Conservation (phyloP, 1,139 yeast species). For the Pichia sorboxylosa region DNA sequence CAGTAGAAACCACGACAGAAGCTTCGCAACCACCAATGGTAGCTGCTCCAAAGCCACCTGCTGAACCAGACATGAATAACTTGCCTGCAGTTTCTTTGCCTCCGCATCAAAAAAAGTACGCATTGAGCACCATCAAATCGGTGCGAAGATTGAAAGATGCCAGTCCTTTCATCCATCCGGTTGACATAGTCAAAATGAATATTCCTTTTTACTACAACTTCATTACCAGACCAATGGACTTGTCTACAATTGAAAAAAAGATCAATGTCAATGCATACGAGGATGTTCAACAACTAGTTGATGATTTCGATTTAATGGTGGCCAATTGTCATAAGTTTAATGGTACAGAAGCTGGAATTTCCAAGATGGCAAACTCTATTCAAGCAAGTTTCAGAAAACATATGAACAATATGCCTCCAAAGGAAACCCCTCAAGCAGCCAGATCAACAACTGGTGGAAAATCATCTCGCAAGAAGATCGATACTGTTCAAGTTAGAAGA, state of each 20-base stretch:
- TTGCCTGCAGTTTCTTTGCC: constrained; percentile 68
- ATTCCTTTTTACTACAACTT: constrained; percentile 84
- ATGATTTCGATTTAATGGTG: constrained; percentile 81
- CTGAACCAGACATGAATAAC: constrained; percentile 62
- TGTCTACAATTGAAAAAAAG: constrained; percentile 81
- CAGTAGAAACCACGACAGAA: neutral
- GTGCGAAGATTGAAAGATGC: constrained; percentile 89
- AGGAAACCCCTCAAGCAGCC: constrained; percentile 37
- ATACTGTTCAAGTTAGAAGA: constrained; percentile 49
- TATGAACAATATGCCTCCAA: constrained; percentile 83
- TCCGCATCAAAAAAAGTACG: constrained; percentile 70
- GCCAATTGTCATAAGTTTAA: constrained; percentile 72
- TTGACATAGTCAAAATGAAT: constrained; percentile 76
- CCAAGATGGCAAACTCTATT: constrained; percentile 83
- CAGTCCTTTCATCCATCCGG: constrained; percentile 79
- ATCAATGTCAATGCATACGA: constrained; percentile 59
- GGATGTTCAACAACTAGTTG: constrained; percentile 53
- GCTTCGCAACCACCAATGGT: constrained; percentile 19
- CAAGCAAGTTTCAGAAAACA: constrained; percentile 92
- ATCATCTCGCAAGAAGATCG: constrained; percentile 13
- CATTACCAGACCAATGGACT: constrained; percentile 85
- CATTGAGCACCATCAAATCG: constrained; percentile 58
- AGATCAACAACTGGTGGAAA: constrained; percentile 13
- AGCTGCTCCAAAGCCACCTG: constrained; percentile 65
- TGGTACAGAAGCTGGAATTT: constrained; percentile 71